These are phyloP conservation scores for Mucor irregularis DNA, from an alignment of 371 early-diverging fungal genomes.

Conservation along the genomic window DNA sequence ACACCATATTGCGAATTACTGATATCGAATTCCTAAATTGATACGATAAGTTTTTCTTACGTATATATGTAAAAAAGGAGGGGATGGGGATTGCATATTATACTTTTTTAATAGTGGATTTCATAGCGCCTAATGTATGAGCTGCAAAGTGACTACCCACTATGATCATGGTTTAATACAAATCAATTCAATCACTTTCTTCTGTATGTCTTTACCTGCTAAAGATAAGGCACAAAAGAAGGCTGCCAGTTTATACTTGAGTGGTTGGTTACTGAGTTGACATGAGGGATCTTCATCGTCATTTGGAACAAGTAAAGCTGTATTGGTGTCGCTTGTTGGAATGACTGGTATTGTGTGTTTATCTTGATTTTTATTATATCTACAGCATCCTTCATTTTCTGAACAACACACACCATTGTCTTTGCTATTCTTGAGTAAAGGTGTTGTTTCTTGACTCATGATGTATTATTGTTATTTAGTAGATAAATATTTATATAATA, in stretches of 20 bases:
- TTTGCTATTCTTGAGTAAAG: not conserved
- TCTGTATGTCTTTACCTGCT: conserved; percentile 54
- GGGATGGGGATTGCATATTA: not conserved
- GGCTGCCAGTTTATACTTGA: conserved; percentile 64
- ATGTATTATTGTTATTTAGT: no score
- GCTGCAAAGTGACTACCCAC: conserved; percentile 78
- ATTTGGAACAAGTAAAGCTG: not conserved
- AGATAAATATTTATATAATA: not conserved
- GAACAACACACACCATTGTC: conserved; percentile 10
- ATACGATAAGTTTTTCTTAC: not conserved
- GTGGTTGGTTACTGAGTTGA: conserved; percentile 46
- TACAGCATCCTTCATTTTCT: conserved; percentile 6
- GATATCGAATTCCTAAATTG: conserved; percentile 61
- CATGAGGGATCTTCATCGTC: conserved; percentile 27
- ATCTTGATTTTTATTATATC: not conserved
- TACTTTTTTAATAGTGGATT: conserved; percentile 68
- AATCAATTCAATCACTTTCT: no score
- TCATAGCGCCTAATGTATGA: conserved; percentile 72
- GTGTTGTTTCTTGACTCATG: conserved; percentile 4
- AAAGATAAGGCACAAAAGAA: conserved; percentile 63
- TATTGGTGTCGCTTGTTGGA: not conserved
- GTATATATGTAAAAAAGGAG: no score
- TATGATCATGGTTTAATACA: conserved; percentile 18
- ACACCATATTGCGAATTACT: conserved; percentile 73
- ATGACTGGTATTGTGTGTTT: not conserved